A percentile compares a stretch with the other conserved stretches of the same genome.
Conservation (phyloP, 768 basidiomycete genomes). For the Pulveroboletus frians region DNA sequence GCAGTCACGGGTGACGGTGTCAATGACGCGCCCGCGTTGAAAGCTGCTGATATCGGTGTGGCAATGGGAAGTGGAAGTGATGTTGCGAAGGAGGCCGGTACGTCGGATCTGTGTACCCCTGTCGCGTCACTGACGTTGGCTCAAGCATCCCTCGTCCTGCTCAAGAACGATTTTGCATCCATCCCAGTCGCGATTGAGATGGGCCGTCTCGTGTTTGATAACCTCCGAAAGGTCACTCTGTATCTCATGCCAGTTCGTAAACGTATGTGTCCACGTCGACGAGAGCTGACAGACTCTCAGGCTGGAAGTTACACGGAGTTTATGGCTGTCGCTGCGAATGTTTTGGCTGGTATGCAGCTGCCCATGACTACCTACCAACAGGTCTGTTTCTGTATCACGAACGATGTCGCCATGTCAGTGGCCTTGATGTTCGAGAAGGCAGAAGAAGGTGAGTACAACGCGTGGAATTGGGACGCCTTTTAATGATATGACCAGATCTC, state of each 20-base stretch:
- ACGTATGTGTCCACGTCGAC: not conserved
- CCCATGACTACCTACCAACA: constrained; percentile 51
- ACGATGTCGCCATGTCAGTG: constrained; percentile 48
- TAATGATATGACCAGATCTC: constrained; percentile 30
- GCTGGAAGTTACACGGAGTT: constrained; percentile 55
- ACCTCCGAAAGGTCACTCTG: constrained; percentile 47
- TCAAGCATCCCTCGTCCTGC: constrained; percentile 43
- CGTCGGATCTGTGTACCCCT: constrained; percentile 9
- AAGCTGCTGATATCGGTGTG: constrained; percentile 52
- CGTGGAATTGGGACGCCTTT: not conserved
- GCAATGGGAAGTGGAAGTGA: constrained; percentile 48
- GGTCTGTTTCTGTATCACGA: constrained; percentile 49
- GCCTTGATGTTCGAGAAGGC: constrained; percentile 49
- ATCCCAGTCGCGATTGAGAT: constrained; percentile 55
- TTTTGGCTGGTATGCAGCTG: constrained; percentile 57
- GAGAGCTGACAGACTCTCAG: constrained; percentile 16
- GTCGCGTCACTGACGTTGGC: not conserved
- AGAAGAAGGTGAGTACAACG: constrained; percentile 35
- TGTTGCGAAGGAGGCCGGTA: constrained; percentile 52
- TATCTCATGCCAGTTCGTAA: constrained; percentile 38
- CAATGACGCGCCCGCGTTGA: constrained; percentile 48
- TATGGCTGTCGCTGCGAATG: constrained; percentile 51
- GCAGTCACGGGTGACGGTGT: constrained; percentile 57
- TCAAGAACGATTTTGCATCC: constrained; percentile 55
- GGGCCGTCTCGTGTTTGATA: constrained; percentile 56